Evolutionary conservation across 108 stramenopile species (phyloP), one percentile per base, ranked within the genome.

Genomic region (Pseudonitzschia multistriata): DNA sequence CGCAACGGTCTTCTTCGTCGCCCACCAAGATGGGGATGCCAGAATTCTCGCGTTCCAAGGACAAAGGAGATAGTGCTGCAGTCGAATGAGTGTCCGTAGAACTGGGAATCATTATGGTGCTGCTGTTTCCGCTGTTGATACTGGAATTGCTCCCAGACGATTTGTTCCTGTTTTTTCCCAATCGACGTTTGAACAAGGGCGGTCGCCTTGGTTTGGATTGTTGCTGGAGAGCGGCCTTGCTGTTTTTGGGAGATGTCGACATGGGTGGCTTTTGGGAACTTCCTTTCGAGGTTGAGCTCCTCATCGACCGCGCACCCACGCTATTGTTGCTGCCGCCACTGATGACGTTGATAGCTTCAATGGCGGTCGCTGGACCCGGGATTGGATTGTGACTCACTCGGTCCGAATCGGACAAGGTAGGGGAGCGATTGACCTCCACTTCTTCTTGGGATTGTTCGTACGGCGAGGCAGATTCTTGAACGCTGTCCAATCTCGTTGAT

Each of bases 1-100:
- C 68, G 3, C 74, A 34, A 10, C 74, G 74, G 33, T 75, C 74
- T 48, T 75, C 68, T 59, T 75, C 74, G 22, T 75, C 74, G 3
- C 60, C 37, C 52, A 34, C 29, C 62, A 69, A 60, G 0, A 62
- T 24, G 36, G 74, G 67, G 10, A 75, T 25, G 5, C 52, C 30
- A 15, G 74, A 62, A 24, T 63, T 67, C 42, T 68, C 47, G 15
- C 55, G 68, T 36, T 73, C 65, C 45, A 66, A 29, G 3, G 65
- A 66, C 14, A 73, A 31, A 6, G 55, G 25, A 13, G 73, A 73
- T 13, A 66, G 47, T 28, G 64, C 52, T 11, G 63, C 37, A 4
- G 63, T 64, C 7, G 63, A 47, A 45, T 64, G 3, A 2, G 63
- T 64, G 40, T 64, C 42, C 63, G 63, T 47, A 13, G 39, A 56